phyloP scores from a whole-genome alignment of 2,329 filamentous ascomycete species.

The Fusarium musae region DNA sequence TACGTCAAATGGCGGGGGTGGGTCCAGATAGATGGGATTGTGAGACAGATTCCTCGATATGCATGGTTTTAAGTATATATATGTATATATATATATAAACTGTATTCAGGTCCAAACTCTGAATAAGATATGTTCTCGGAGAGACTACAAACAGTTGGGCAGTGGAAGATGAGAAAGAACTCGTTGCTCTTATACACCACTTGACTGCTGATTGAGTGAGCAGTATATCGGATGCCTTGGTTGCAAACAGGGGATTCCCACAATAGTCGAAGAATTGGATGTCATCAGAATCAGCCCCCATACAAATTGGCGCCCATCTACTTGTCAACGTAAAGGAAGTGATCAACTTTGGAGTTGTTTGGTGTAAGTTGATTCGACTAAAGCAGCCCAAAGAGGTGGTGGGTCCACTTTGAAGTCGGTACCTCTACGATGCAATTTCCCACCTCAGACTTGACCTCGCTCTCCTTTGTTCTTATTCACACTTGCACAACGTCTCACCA shows the following conservation, averaged over 20 bases:
- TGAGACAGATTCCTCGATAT: neutral
- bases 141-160: too few relatives aligned
- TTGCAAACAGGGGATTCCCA: neutral
- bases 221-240: neutral
- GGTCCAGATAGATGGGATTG: neutral
- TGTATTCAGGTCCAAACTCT: neutral
- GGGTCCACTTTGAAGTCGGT: neutral
- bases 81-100: neutral
- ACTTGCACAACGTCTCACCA: neutral
- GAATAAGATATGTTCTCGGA: neutral
- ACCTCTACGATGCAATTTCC: constrained; percentile 6
- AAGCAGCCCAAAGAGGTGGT: constrained; percentile 24
- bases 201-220: neutral
- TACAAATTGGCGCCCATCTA: neutral
- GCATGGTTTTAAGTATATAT: neutral
- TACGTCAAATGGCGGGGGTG: constrained; percentile 39
- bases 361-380: constrained; percentile 26
- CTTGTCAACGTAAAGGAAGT: neutral
- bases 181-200: neutral
- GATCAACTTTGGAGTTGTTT: constrained; percentile 2
- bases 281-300: neutral
- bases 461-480: constrained; percentile 3
- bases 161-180: neutral
- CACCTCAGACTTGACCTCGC: neutral
- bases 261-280: too few relatives aligned